phyloP scores from a whole-genome alignment of 2,329 filamentous ascomycete genomes.

The Madurella mycetomatis region DNA sequence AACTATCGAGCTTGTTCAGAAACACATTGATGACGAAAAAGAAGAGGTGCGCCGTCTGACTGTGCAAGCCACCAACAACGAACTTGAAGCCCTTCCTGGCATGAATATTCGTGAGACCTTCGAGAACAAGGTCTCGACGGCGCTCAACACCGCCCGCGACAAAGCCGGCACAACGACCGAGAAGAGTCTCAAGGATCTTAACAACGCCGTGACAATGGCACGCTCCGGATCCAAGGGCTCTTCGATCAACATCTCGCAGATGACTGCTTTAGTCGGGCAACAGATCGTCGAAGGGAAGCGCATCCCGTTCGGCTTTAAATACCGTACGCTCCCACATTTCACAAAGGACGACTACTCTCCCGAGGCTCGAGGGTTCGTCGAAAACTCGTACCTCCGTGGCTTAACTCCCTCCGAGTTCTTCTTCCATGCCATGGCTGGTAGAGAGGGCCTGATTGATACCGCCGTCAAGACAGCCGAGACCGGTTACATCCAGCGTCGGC shows the following conservation, averaged over 20 bases:
- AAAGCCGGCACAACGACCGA: slow-evolving; percentile 90
- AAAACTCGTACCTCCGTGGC: slow-evolving; percentile 96
- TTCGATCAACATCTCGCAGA: slow-evolving; percentile 98
- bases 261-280: slow-evolving; percentile 96
- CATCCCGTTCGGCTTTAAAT: slow-evolving; percentile 99
- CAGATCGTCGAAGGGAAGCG: slow-evolving; percentile 98
- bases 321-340: slow-evolving; percentile 93
- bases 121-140: slow-evolving; percentile 92
- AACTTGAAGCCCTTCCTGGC: slow-evolving; percentile 87
- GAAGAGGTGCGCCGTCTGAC: slow-evolving; percentile 72
- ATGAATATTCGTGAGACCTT: slow-evolving; percentile 99
- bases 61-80: slow-evolving; percentile 73
- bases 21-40: slow-evolving; percentile 78
- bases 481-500: slow-evolving; percentile 96
- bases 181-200: slow-evolving; percentile 87
- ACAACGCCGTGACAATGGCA: slow-evolving; percentile 96
- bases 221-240: slow-evolving; percentile 97
- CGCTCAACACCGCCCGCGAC: slow-evolving; percentile 73
- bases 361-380: slow-evolving; percentile 93
- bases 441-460: slow-evolving; percentile 98
- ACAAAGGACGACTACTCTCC: slow-evolving; percentile 99
- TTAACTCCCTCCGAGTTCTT: slow-evolving; percentile 96
- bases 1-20: slow-evolving; percentile 81
- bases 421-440: slow-evolving; percentile 99
- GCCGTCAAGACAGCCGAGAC: slow-evolving; percentile 99